Conservation (phyloP, 2,329 filamentous ascomycete genomes). For the Colletotrichum siamense region DNA sequence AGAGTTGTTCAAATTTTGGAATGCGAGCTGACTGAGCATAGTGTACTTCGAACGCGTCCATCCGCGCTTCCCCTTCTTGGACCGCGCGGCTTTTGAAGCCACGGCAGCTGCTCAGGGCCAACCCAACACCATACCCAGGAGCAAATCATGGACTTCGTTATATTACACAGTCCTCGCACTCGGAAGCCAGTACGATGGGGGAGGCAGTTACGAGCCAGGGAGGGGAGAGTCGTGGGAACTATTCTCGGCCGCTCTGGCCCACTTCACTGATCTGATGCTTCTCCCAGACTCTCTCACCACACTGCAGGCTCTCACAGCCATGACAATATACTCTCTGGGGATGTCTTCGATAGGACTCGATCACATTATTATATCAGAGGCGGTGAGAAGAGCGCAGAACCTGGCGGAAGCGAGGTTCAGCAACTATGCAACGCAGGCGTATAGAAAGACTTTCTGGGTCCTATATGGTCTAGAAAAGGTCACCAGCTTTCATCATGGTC, state of each 20-base stretch:
- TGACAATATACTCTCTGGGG: slow-evolving; percentile 31
- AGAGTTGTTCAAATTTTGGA: neutral
- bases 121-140: neutral
- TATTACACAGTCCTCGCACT: slow-evolving; percentile 37
- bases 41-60: slow-evolving; percentile 41
- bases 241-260: slow-evolving; percentile 24
- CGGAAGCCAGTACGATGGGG: slow-evolving; percentile 35
- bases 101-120: slow-evolving; percentile 1
- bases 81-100: slow-evolving; percentile 21
- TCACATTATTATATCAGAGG: slow-evolving; percentile 35
- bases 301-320: slow-evolving; percentile 35
- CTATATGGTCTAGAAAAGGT: slow-evolving; percentile 44
- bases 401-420: slow-evolving; percentile 26
- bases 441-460: slow-evolving; percentile 43
- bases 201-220: slow-evolving; percentile 22
- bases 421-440: slow-evolving; percentile 19
- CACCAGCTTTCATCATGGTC: slow-evolving; percentile 32
- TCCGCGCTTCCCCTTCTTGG: slow-evolving; percentile 41
- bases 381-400: slow-evolving; percentile 33
- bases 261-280: slow-evolving; percentile 37
- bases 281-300: slow-evolving; percentile 34
- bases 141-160: slow-evolving; percentile 34
- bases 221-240: slow-evolving; percentile 24
- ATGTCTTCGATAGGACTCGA: slow-evolving; percentile 28
- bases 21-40: slow-evolving; percentile 15